phyloP scores from a whole-genome alignment of 352 stramenopile genomes.

The Aphanomyces cochlioides region DNA sequence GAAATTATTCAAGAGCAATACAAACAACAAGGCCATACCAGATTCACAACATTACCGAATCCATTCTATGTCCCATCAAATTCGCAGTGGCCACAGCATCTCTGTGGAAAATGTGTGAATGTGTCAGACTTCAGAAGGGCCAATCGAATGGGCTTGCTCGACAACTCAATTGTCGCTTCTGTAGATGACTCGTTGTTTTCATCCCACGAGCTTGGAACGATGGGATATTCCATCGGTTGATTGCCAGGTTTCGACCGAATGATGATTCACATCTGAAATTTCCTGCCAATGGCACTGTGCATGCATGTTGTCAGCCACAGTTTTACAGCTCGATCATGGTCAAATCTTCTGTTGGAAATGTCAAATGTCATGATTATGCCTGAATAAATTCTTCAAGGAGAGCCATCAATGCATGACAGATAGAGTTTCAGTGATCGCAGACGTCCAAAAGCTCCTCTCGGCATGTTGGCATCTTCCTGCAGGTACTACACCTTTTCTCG shows the following conservation, averaged over 20 bases:
- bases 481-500: too few species aligned
- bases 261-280: slow-evolving; percentile 87
- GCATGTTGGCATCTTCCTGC: too few species aligned
- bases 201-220: not conserved
- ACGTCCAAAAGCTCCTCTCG: too few species aligned
- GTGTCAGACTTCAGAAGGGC: not conserved
- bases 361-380: too few species aligned
- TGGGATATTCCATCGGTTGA: slow-evolving; percentile 47
- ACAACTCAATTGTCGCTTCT: not conserved
- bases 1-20: not conserved
- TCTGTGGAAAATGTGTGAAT: not conserved
- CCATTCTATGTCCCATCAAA: not conserved
- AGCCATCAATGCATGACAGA: too few species aligned
- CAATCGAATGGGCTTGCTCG: not conserved
- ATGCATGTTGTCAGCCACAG: slow-evolving; percentile 38
- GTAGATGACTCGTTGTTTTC: not conserved
- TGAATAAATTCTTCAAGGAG: too few species aligned
- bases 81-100: slow-evolving; percentile 1
- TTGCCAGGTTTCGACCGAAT: slow-evolving; percentile 71
- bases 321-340: too few species aligned
- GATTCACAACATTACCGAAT: not conserved
- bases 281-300: slow-evolving; percentile 84
- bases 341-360: too few species aligned
- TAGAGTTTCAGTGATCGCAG: too few species aligned
- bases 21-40: not conserved